Percentiles rank a stretch among this genome's conserved stretches.
phyloP scores from a whole-genome alignment of 208 protist genomes.

The Acanthamoeba healyi region DNA sequence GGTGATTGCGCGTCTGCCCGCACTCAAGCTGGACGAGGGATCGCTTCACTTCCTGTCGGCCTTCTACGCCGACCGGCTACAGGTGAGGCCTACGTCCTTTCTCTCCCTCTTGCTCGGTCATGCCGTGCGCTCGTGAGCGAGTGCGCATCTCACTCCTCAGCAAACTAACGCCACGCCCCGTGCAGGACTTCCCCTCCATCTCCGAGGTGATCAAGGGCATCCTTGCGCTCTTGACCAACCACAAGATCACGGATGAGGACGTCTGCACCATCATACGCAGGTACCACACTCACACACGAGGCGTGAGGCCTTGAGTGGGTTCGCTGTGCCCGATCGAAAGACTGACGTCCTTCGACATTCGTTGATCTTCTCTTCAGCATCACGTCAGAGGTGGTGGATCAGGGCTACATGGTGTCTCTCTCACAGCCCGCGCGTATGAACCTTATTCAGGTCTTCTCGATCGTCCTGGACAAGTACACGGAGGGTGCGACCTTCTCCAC shows the following conservation, averaged over 20 bases:
- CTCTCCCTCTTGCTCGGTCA: too few species aligned
- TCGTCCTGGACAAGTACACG: conserved; percentile 15
- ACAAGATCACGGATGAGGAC: not conserved
- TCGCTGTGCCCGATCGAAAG: too few species aligned
- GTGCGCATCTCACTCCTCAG: too few species aligned
- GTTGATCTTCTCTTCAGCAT: conserved; percentile 30
- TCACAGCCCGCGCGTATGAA: conserved; percentile 50
- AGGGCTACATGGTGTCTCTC: conserved; percentile 60
- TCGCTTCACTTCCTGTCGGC: conserved; percentile 53
- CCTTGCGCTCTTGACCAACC: conserved; percentile 11
- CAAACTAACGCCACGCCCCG: too few species aligned
- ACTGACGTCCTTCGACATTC: too few species aligned
- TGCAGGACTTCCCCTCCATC: conserved; percentile 63
- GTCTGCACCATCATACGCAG: not conserved
- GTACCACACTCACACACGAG: not conserved
- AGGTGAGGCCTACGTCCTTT: not conserved
- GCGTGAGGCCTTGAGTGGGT: not conserved
- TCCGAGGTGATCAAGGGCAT: conserved; percentile 54
- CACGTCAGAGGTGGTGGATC: conserved; percentile 55
- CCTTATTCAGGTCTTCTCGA: conserved; percentile 19
- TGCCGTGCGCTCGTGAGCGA: too few species aligned
- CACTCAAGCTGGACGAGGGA: conserved; percentile 19
- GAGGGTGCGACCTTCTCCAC: not conserved
- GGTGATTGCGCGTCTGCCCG: conserved; percentile 37
- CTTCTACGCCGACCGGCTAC: conserved; percentile 56